Conservation (phyloP, 192 early-diverging fungal species). For the Geranomyces variabilis region DNA sequence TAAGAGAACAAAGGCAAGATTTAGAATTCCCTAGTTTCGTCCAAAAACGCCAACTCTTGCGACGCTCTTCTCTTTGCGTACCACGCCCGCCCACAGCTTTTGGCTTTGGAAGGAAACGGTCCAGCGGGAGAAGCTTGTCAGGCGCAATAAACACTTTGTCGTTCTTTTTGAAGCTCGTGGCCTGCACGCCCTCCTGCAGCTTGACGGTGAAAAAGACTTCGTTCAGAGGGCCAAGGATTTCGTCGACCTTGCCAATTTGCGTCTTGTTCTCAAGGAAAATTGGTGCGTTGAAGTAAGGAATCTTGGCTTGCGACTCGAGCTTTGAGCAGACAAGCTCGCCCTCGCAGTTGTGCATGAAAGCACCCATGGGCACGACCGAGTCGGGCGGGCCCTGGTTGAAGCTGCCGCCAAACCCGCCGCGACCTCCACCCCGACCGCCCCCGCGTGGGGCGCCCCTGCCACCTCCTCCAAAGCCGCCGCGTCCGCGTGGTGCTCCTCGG, state of each 20-base stretch:
- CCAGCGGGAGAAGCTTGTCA: conserved; percentile 93
- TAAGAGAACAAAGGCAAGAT: conserved; percentile 38
- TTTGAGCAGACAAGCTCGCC: conserved; percentile 90
- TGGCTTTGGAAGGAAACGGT: conserved; percentile 96
- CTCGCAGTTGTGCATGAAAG: conserved; percentile 93
- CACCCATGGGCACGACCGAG: conserved; percentile 79
- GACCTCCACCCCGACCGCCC: conserved; percentile 50
- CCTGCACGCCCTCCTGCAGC: conserved; percentile 89
- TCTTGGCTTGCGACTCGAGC: conserved; percentile 54
- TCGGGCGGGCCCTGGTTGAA: conserved; percentile 76
- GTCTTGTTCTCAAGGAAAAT: conserved; percentile 98
- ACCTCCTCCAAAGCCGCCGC: conserved; percentile 51
- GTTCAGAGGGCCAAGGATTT: conserved; percentile 97
- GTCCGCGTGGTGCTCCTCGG: conserved; percentile 36
- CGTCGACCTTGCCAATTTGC: conserved; percentile 98
- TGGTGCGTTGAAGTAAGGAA: conserved; percentile 99
- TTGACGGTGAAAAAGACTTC: conserved; percentile 98
- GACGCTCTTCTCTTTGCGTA: too few species aligned
- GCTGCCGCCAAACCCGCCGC: conserved; percentile 55
- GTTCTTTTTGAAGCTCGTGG: conserved; percentile 84
- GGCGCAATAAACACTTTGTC: conserved; percentile 93
- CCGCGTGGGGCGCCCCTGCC: conserved; percentile 48
- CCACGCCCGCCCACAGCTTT: conserved; percentile 43
- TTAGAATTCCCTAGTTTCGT: background rate
- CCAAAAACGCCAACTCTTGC: background rate